Percentiles rank a stretch among this genome's conserved stretches.
These are phyloP conservation scores for Yarrowia galli DNA, from an alignment of 1,139 yeast genomes.

Conservation along the genomic window DNA sequence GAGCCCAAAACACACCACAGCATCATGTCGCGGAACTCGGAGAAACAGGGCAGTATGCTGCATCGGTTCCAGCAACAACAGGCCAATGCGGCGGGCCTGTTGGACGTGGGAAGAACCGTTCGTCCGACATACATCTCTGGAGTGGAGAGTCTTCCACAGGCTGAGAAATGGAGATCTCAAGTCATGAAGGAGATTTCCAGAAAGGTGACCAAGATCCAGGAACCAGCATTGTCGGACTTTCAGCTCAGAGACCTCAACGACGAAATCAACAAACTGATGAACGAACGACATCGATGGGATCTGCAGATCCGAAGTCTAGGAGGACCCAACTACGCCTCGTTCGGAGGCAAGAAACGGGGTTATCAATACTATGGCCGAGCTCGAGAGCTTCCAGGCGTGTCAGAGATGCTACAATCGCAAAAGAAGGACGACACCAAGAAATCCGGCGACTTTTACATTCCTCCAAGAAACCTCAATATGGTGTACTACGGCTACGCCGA, in stretches of 20 bases:
- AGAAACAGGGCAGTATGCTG: constrained; percentile 75
- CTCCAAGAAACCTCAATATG: constrained; percentile 35
- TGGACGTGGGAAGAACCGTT: constrained; percentile 55
- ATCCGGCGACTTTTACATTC: constrained; percentile 19
- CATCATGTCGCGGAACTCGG: constrained; percentile 75
- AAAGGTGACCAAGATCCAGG: constrained; percentile 70
- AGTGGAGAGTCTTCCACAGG: constrained; percentile 65
- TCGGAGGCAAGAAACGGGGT: constrained; percentile 54
- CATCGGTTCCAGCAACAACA: constrained; percentile 69
- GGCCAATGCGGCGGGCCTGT: constrained; percentile 65
- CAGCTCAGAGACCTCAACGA: constrained; percentile 80
- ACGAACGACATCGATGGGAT: constrained; percentile 81
- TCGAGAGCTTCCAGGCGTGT: constrained; percentile 77
- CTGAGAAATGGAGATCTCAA: constrained; percentile 79
- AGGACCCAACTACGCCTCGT: constrained; percentile 66
- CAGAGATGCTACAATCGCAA: constrained; percentile 54
- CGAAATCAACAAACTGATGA: constrained; percentile 69
- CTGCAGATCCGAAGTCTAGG: constrained; percentile 70
- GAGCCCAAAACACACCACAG: too few relatives aligned
- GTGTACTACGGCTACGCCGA: constrained; percentile 25
- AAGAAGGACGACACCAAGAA: constrained; percentile 4
- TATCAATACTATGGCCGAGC: constrained; percentile 86
- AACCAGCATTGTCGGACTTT: constrained; percentile 62
- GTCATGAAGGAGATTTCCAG: constrained; percentile 69
- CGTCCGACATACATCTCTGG: constrained; percentile 68